Base-by-base conservation (phyloP, 495 filamentous ascomycete genomes). In the Xylaria sp. region DNA sequence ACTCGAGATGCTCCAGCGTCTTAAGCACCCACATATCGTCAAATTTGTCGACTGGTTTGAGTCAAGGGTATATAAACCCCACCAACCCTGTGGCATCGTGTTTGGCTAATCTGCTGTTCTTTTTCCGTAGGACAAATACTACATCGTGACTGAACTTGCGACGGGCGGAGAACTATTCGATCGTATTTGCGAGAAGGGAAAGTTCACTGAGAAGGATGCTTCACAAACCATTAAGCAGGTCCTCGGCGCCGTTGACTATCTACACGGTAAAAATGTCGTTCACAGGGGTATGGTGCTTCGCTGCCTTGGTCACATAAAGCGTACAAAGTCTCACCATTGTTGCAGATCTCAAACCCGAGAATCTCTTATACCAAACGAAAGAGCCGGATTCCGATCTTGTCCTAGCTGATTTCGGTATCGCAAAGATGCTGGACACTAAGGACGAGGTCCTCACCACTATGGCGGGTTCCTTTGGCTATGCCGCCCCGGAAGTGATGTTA, bases 11-110 rank as follows among this genome's bases (percentile, higher is more conserved):
- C 85, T 99, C 73, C 93, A 97, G 83, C 85, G 87, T 44, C 88
- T 99, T 74, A 87, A 95, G 73, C 97, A 99, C 80, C 93, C 93
- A 35, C 93, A 98, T 82, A 99, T 99, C 78, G 97, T 99, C 81
- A 91, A 92, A 71, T 99, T 99, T 77, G 92, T 95, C 75, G 96
- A 99, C 81, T 99, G 96, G 96, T 99, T 99, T 77, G 96, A 99
- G 83, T 98, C 95, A 57, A 93, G 93, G 76, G 91, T 92, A 78
- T 61, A 85, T 82, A 33, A 24, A 14, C 43, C 26, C 33, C 21
- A 15, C 11, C 21, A 11, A 19, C n/a, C 19, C 31, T 14, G 12
- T 29, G 6, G 5, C 24, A 15, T 17, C 6, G 31, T 21, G 1
- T 44, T 59, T n/a, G 29, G 46, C 64, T 67, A 37, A 48, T 50